Percentiles rank a stretch among this genome's conserved stretches.
These are phyloP conservation scores for Fusarium devonianum DNA, from an alignment of 2,329 filamentous ascomycete species.

Conservation along the genomic window DNA sequence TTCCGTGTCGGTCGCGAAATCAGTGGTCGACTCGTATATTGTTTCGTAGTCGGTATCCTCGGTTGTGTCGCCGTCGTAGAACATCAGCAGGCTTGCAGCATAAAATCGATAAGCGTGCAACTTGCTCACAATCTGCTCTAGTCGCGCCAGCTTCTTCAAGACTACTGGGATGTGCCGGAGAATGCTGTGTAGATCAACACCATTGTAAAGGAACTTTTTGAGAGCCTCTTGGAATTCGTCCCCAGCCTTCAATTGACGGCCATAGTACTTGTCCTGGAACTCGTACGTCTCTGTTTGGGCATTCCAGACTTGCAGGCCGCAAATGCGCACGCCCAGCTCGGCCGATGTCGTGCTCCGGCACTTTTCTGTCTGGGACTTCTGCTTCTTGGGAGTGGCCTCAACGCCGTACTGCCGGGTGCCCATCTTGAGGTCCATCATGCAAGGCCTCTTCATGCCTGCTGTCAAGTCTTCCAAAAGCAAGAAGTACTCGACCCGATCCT, in stretches of 20 bases:
- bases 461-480: constrained; percentile 93
- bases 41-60: constrained; percentile 60
- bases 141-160: constrained; percentile 79
- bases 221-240: constrained; percentile 88
- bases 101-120: constrained; percentile 93
- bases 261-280: constrained; percentile 99
- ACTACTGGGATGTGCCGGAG: constrained; percentile 87
- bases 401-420: constrained; percentile 96
- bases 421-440: constrained; percentile 98
- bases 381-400: constrained; percentile 90
- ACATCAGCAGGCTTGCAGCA: constrained; percentile 90
- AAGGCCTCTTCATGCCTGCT: constrained; percentile 93
- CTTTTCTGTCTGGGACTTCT: constrained; percentile 89
- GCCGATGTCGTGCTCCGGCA: constrained; percentile 91
- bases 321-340: constrained; percentile 90
- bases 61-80: constrained; percentile 86
- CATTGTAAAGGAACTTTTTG: constrained; percentile 90
- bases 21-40: constrained; percentile 64
- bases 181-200: constrained; percentile 80
- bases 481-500: constrained; percentile 85
- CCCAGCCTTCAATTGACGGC: constrained; percentile 85
- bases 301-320: constrained; percentile 97
- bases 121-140: constrained; percentile 83
- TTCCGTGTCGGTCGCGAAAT: constrained; percentile 65
- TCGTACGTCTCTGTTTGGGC: constrained; percentile 80